These are phyloP conservation scores for Xylariales sp. DNA, from an alignment of 2,329 filamentous ascomycete genomes.

Conservation along the genomic window DNA sequence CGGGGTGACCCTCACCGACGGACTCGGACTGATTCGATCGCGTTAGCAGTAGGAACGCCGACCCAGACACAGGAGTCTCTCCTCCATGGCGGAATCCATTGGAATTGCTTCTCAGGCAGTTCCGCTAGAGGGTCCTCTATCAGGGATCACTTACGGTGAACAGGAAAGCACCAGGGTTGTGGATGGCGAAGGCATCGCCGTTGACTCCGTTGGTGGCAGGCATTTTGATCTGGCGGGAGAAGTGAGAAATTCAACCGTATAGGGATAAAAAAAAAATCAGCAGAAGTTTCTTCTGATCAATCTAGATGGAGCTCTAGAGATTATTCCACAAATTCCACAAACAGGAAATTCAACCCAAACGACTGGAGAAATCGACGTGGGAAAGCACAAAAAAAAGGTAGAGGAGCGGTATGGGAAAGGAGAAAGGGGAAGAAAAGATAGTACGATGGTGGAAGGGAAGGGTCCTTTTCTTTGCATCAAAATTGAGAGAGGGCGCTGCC, in stretches of 20 bases:
- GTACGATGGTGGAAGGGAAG: slow-evolving; percentile 11
- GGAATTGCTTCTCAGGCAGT: too few relatives aligned
- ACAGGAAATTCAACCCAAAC: neutral
- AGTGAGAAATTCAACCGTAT: neutral
- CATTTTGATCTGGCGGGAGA: slow-evolving; percentile 45
- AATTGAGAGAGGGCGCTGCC: neutral
- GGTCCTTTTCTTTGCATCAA: neutral
- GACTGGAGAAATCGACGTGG: too few relatives aligned
- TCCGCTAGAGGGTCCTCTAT: too few relatives aligned
- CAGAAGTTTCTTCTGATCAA: slow-evolving; percentile 2
- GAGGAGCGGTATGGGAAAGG: slow-evolving; percentile 6
- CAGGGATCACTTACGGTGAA: slow-evolving; percentile 73
- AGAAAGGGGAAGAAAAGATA: slow-evolving; percentile 9
- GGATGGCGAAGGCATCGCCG: slow-evolving; percentile 37
- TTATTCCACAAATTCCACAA: too few relatives aligned
- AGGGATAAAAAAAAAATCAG: neutral
- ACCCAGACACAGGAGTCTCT: neutral
- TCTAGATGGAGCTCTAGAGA: slow-evolving; percentile 1
- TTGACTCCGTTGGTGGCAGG: slow-evolving; percentile 46
- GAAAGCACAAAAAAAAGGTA: neutral
- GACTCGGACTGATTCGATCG: slow-evolving; percentile 63
- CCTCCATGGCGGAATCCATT: too few relatives aligned
- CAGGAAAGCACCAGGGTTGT: slow-evolving; percentile 69
- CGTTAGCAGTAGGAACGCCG: slow-evolving; percentile 16
- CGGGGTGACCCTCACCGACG: slow-evolving; percentile 85